These are phyloP conservation scores for Aspergillus leporis DNA, from an alignment of 495 filamentous ascomycete genomes.

Conservation along the genomic window DNA sequence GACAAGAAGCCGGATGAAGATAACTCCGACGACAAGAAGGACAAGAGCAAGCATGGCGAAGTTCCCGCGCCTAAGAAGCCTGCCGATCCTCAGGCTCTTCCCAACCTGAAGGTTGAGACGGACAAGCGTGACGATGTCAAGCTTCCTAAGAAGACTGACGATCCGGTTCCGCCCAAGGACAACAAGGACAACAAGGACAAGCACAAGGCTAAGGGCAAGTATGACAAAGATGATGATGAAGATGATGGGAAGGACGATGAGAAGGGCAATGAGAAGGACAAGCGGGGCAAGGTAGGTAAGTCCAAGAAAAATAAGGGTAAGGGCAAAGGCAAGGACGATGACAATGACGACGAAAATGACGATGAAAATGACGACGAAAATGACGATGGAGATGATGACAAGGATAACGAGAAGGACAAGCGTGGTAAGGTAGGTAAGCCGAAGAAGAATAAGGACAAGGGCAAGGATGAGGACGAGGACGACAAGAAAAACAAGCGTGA, in stretches of 20 bases:
- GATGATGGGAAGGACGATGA: background rate
- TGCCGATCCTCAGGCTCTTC: constrained; percentile 1
- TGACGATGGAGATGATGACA: too few relatives aligned
- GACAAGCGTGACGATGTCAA: constrained; percentile 5
- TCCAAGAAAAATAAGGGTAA: too few relatives aligned
- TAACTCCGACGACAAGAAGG: constrained; percentile 9
- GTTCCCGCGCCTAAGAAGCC: constrained; percentile 3
- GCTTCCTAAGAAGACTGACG: background rate
- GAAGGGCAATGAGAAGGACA: background rate
- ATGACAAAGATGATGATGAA: background rate
- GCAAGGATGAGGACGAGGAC: too few relatives aligned
- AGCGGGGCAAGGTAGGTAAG: too few relatives aligned
- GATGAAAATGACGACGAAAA: background rate
- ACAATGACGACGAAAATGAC: background rate
- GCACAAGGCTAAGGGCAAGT: too few relatives aligned
- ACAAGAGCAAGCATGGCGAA: constrained; percentile 14
- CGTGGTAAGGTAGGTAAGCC: too few relatives aligned
- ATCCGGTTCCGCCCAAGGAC: background rate
- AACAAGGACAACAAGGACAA: background rate
- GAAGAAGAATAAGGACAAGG: too few relatives aligned
- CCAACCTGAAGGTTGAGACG: background rate
- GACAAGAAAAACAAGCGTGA: background rate
- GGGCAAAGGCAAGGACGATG: too few relatives aligned
- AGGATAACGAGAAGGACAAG: too few relatives aligned
- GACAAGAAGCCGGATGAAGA: constrained; percentile 1